Percentiles rank a stretch among this genome's conserved stretches.
These are phyloP conservation scores for Penicillium paxilli DNA, from an alignment of 495 filamentous ascomycete genomes.

Conservation along the genomic window DNA sequence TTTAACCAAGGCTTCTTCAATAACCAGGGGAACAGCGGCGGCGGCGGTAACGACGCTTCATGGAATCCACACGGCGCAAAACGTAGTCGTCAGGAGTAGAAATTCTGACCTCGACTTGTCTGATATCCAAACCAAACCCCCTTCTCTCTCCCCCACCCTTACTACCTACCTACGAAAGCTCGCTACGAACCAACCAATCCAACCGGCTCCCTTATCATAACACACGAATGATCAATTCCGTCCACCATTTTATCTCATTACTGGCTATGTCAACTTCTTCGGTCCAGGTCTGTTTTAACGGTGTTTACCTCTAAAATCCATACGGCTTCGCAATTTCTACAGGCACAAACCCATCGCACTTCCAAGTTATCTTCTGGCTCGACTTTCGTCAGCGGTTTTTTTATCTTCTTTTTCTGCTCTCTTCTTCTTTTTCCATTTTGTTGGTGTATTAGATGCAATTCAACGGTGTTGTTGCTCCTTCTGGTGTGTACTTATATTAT, in stretches of 20 bases:
- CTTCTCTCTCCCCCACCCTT: background rate
- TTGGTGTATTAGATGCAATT: slow-evolving; percentile 23
- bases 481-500: background rate
- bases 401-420: slow-evolving; percentile 2
- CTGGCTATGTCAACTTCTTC: background rate
- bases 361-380: background rate
- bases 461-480: slow-evolving; percentile 9
- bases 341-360: background rate
- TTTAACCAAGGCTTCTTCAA: slow-evolving; percentile 77
- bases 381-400: background rate
- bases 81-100: slow-evolving; percentile 67
- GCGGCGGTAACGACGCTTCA: slow-evolving; percentile 46
- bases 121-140: background rate
- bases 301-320: background rate
- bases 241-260: background rate
- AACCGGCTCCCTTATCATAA: background rate
- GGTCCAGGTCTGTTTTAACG: background rate
- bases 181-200: slow-evolving; percentile 8
- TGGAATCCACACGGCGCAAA: slow-evolving; percentile 89
- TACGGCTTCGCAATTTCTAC: background rate
- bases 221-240: background rate
- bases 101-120: background rate
- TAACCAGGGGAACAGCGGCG: slow-evolving; percentile 52
- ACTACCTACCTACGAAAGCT: slow-evolving; percentile 2
- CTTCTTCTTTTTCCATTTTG: slow-evolving; percentile 4